phyloP scores from a whole-genome alignment of 805 yeast species.

The Pichia membranifaciens region DNA sequence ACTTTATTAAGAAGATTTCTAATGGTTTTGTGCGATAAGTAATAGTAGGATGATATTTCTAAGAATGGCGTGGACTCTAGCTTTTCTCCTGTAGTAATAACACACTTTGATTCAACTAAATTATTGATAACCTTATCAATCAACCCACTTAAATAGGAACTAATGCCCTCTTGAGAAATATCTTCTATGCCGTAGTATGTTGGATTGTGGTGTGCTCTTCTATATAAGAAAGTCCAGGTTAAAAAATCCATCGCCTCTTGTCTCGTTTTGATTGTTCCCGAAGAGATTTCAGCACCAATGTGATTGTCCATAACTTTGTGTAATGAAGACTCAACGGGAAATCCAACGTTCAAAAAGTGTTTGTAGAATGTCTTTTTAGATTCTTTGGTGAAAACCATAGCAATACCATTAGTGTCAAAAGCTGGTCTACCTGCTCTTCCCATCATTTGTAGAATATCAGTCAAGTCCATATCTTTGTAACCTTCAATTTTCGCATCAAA shows the following conservation, averaged over 20 bases:
- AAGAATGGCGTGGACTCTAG: conserved; percentile 71
- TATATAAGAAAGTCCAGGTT: conserved; percentile 69
- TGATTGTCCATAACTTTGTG: conserved; percentile 76
- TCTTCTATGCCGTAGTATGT: conserved; percentile 72
- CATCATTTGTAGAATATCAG: conserved; percentile 80
- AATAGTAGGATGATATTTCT: conserved; percentile 84
- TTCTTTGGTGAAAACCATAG: conserved; percentile 71
- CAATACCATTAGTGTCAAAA: conserved; percentile 71
- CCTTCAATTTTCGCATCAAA: conserved; percentile 60
- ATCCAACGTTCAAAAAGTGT: conserved; percentile 71
- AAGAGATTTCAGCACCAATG: conserved; percentile 72
- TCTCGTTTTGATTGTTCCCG: conserved; percentile 57
- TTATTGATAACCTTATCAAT: conserved; percentile 65
- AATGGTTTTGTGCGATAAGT: conserved; percentile 85
- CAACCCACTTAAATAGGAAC: conserved; percentile 52
- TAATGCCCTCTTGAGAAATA: conserved; percentile 46
- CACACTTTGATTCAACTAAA: conserved; percentile 68
- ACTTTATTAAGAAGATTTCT: conserved; percentile 58
- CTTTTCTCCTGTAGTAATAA: conserved; percentile 44
- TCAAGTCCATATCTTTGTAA: conserved; percentile 74
- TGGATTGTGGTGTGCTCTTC: conserved; percentile 73
- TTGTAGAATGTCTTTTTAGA: conserved; percentile 70
- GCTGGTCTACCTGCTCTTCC: conserved; percentile 84
- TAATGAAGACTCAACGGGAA: conserved; percentile 76
- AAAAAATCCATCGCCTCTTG: conserved; percentile 71